phyloP scores from a whole-genome alignment of 2,329 filamentous ascomycete genomes.

The Nemania sp. region DNA sequence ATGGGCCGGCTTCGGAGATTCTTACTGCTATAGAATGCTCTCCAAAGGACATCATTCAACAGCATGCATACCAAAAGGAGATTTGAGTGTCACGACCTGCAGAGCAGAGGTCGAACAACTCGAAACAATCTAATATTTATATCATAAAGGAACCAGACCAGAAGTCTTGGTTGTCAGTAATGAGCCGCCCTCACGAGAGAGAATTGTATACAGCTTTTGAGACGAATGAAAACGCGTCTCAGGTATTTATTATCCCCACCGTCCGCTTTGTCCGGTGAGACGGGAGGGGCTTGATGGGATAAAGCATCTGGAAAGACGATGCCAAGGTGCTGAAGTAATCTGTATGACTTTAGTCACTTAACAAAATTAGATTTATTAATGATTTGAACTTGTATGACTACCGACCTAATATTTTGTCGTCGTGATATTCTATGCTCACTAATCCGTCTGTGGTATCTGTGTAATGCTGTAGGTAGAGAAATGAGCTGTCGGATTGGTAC shows the following conservation, averaged over 20 bases:
- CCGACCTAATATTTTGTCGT: neutral
- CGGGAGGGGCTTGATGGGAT: neutral
- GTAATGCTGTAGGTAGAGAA: neutral
- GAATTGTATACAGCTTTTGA: slow-evolving; percentile 26
- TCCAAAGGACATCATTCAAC: neutral
- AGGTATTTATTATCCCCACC: neutral
- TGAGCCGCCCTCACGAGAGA: slow-evolving; percentile 15
- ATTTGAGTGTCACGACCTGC: slow-evolving; percentile 10
- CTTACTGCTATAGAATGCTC: neutral
- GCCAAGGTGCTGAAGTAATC: neutral
- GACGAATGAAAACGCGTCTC: neutral
- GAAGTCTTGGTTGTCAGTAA: slow-evolving; percentile 25
- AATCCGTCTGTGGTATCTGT: too few relatives aligned
- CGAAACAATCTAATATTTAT: slow-evolving; percentile 30
- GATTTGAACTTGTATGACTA: neutral
- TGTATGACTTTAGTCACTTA: neutral
- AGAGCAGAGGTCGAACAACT: slow-evolving; percentile 23
- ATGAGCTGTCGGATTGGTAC: neutral
- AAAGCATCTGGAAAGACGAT: slow-evolving; percentile 2
- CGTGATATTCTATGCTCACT: neutral
- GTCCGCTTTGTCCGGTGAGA: neutral
- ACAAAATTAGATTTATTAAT: neutral
- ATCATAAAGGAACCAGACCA: slow-evolving; percentile 26
- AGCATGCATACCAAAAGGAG: neutral
- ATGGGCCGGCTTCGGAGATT: neutral